A percentile compares a stretch with the other conserved stretches of the same genome.
Evolutionary conservation across 2,329 filamentous ascomycete species (phyloP).

Genomic region (Exophiala spinifera): DNA sequence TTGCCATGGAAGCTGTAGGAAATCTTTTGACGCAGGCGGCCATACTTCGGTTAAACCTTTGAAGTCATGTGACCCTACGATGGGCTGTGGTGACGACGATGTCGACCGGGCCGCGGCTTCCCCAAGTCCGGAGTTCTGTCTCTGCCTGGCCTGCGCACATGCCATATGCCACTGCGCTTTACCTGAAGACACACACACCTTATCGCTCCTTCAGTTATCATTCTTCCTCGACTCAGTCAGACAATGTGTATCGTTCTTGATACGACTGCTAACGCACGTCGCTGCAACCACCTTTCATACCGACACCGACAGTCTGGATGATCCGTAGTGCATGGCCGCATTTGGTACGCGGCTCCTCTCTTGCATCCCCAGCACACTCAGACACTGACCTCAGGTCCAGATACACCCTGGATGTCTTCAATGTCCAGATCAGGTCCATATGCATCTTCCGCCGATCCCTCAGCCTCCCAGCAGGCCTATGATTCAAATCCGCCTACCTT

Average conservation of each 20-base stretch:
- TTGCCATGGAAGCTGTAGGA: conserved; percentile 12
- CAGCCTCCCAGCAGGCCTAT: conserved; percentile 33
- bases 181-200: not conserved
- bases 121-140: not conserved
- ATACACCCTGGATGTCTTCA: conserved; percentile 54
- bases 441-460: conserved; percentile 39
- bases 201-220: too few species aligned
- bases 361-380: not conserved
- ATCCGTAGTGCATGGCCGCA: conserved; percentile 49
- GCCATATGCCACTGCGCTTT: not conserved
- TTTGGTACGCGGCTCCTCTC: conserved; percentile 33
- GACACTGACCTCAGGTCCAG: conserved; percentile 28
- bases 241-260: not conserved
- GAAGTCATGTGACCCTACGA: not conserved
- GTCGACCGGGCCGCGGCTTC: not conserved
- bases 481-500: conserved; percentile 66
- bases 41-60: conserved; percentile 2
- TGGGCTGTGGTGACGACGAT: not conserved
- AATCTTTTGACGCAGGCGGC: conserved; percentile 14
- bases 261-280: conserved; percentile 4
- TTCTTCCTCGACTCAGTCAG: not conserved
- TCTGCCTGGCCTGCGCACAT: conserved; percentile 12
- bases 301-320: conserved; percentile 11
- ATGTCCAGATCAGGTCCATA: conserved; percentile 46
- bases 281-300: conserved; percentile 9